These are phyloP conservation scores for Parafenestella ontariensis DNA, from an alignment of 2,329 filamentous ascomycete species.

Conservation along the genomic window DNA sequence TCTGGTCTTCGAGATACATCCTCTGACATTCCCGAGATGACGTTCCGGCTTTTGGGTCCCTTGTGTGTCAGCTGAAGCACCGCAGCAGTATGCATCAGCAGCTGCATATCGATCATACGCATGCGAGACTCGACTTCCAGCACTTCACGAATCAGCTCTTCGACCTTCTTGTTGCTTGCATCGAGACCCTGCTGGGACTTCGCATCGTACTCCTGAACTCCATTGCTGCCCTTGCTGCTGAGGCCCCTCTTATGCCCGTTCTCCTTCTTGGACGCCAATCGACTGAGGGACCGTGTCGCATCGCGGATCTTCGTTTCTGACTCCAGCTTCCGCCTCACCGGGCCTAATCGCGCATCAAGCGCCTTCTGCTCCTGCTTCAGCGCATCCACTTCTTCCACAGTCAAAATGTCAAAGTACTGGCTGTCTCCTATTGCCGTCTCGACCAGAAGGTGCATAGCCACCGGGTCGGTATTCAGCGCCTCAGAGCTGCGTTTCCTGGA, in stretches of 20 bases:
- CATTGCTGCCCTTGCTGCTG: constrained; percentile 55
- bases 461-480: constrained; percentile 58
- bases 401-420: constrained; percentile 81
- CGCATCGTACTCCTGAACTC: constrained; percentile 41
- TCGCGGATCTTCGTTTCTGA: constrained; percentile 95
- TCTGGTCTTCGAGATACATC: constrained; percentile 62
- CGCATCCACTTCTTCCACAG: constrained; percentile 88
- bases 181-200: constrained; percentile 75
- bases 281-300: constrained; percentile 84
- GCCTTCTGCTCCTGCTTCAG: constrained; percentile 85
- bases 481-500: constrained; percentile 40
- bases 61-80: constrained; percentile 91
- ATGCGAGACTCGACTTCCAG: constrained; percentile 78
- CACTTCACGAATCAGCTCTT: constrained; percentile 81
- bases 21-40: constrained; percentile 50
- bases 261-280: constrained; percentile 72
- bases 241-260: constrained; percentile 58
- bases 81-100: constrained; percentile 90
- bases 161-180: constrained; percentile 79
- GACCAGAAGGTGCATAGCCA: constrained; percentile 89
- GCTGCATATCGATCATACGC: constrained; percentile 74
- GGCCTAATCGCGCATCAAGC: constrained; percentile 78
- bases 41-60: constrained; percentile 67
- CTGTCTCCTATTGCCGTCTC: constrained; percentile 93
- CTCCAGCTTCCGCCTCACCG: constrained; percentile 80